A percentile compares a stretch with the other conserved stretches of the same genome.
These are phyloP conservation scores for Termitomyces sp. DNA, from an alignment of 768 basidiomycete species.

Conservation along the genomic window DNA sequence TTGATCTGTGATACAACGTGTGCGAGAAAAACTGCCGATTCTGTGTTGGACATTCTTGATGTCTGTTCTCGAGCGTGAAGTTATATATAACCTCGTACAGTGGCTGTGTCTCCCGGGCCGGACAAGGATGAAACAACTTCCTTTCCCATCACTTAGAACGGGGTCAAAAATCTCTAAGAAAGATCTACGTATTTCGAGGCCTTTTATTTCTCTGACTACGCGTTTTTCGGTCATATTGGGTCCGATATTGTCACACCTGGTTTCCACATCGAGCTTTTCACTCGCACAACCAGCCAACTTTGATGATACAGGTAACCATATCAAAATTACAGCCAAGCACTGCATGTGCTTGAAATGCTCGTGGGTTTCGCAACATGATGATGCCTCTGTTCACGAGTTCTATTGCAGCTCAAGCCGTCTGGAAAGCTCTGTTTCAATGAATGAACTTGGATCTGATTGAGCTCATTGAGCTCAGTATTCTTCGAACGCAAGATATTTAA, in stretches of 20 bases:
- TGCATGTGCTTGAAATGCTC: neutral
- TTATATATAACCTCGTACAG: neutral
- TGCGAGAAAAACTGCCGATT: constrained; percentile 45
- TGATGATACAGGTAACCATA: neutral
- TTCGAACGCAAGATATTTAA: neutral
- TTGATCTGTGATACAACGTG: constrained; percentile 56
- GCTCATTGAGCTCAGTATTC: too few species aligned
- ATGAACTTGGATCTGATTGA: neutral
- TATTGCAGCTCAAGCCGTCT: neutral
- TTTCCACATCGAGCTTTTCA: too few species aligned
- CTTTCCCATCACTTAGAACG: too few species aligned
- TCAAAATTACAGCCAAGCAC: neutral
- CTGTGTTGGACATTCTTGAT: constrained; percentile 3
- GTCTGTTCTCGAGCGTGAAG: neutral
- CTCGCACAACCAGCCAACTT: neutral
- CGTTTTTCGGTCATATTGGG: too few species aligned
- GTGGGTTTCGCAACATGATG: neutral
- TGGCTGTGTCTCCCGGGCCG: neutral
- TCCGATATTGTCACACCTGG: neutral
- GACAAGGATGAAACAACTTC: too few species aligned
- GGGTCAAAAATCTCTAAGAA: too few species aligned
- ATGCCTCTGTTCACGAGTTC: neutral
- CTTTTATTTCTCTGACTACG: too few species aligned
- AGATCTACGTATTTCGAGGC: too few species aligned
- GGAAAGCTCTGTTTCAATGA: neutral